phyloP scores from a whole-genome alignment of 352 stramenopile species.

The Globisporangium cystogenes region DNA sequence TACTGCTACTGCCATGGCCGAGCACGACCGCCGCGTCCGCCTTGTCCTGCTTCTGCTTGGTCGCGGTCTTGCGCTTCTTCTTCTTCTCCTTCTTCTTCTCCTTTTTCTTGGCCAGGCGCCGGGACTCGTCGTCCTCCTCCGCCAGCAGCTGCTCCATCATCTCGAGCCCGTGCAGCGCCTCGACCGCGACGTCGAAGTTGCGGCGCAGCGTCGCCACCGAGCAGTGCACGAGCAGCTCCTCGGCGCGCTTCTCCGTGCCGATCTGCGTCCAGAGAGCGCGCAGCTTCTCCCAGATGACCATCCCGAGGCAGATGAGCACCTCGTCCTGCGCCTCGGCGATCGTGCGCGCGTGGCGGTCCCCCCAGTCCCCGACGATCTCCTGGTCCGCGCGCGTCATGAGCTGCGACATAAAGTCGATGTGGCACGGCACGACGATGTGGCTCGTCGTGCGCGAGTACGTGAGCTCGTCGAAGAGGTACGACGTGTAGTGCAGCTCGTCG shows the following conservation, averaged over 20 bases:
- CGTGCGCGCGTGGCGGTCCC: conserved; percentile 75
- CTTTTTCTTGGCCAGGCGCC: conserved; percentile 76
- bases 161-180: conserved; percentile 77
- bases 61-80: conserved; percentile 80
- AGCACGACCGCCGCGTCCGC: too few species aligned
- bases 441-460: conserved; percentile 74
- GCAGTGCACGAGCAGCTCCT: conserved; percentile 79
- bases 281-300: conserved; percentile 88
- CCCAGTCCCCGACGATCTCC: conserved; percentile 78
- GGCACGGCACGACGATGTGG: conserved; percentile 80
- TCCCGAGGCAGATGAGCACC: conserved; percentile 80
- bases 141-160: conserved; percentile 86
- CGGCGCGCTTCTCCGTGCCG: conserved; percentile 65
- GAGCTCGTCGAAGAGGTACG: conserved; percentile 84
- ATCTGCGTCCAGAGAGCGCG: conserved; percentile 79
- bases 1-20: conserved; percentile 14
- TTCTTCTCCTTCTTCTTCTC: conserved; percentile 89
- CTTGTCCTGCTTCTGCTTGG: conserved; percentile 56
- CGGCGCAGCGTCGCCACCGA: conserved; percentile 65
- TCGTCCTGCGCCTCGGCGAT: conserved; percentile 85
- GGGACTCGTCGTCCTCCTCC: conserved; percentile 79
- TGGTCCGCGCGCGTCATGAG: conserved; percentile 81
- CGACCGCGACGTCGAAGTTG: conserved; percentile 82
- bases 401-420: conserved; percentile 83
- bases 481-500: conserved; percentile 82